These are phyloP conservation scores for Hepatocystis sp. DNA, from an alignment of 169 alveolate genomes.

Conservation along the genomic window DNA sequence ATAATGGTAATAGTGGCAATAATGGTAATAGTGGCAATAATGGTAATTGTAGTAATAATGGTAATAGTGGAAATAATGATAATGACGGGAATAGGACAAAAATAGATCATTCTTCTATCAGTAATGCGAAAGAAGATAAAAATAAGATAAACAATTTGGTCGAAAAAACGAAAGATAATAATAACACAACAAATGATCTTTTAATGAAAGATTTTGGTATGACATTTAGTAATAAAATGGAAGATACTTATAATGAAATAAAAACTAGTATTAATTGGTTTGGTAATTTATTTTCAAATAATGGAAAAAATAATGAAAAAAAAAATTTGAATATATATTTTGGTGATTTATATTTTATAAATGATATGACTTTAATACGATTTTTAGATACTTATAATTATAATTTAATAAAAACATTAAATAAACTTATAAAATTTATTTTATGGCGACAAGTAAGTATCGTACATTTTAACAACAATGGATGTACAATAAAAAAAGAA, in stretches of 20 bases:
- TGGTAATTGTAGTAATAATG: no score
- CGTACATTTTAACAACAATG: slow-evolving; percentile 18
- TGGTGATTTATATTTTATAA: slow-evolving; percentile 47
- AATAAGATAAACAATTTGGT: no score
- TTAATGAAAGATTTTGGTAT: slow-evolving; percentile 35
- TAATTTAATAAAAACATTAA: slow-evolving; percentile 32
- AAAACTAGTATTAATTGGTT: slow-evolving; percentile 64
- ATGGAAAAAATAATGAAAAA: slow-evolving; percentile 35
- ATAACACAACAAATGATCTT: slow-evolving; percentile 25
- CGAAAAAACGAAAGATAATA: background rate
- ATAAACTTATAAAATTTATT: slow-evolving; percentile 49
- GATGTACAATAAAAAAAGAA: slow-evolving; percentile 7
- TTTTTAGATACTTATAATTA: slow-evolving; percentile 56
- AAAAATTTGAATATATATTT: slow-evolving; percentile 26
- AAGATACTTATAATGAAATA: slow-evolving; percentile 66
- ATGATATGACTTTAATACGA: slow-evolving; percentile 47
- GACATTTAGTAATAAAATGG: slow-evolving; percentile 40
- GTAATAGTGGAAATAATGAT: no score
- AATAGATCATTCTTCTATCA: no score
- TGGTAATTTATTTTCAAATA: slow-evolving; percentile 53
- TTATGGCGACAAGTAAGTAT: slow-evolving; percentile 59
- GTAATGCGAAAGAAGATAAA: background rate
- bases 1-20: no score
- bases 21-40: no score
- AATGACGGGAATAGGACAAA: no score